Evolutionary conservation across 208 protist genomes (phyloP).

Genomic region (Wallacemonas sp.): DNA sequence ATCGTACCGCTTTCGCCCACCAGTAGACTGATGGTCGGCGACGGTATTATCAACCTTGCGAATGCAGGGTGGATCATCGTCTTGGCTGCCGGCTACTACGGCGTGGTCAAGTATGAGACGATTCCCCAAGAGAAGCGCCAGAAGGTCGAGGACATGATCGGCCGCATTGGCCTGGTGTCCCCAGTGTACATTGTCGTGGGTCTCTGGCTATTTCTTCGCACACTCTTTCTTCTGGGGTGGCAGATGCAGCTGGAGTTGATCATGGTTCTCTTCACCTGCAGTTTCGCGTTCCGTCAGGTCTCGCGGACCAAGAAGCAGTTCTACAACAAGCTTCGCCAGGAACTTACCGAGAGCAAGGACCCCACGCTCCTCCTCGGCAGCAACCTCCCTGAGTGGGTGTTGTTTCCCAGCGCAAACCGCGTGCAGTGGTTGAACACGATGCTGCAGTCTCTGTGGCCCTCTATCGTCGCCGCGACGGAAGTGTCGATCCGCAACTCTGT

Average conservation of each 20-base stretch:
- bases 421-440: constrained; percentile 71
- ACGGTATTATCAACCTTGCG: constrained; percentile 43
- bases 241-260: constrained; percentile 59
- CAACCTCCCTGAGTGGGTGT: constrained; percentile 71
- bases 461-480: constrained; percentile 50
- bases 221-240: constrained; percentile 49
- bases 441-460: constrained; percentile 54
- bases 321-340: constrained; percentile 31
- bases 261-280: constrained; percentile 37
- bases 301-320: constrained; percentile 19
- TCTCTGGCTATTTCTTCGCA: constrained; percentile 42
- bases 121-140: constrained; percentile 26
- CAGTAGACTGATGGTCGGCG: constrained; percentile 17
- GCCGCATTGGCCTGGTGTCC: constrained; percentile 16
- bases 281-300: constrained; percentile 39
- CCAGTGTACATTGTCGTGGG: constrained; percentile 24
- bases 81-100: constrained; percentile 30
- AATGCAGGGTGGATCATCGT: constrained; percentile 44
- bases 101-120: constrained; percentile 14
- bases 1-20: not conserved
- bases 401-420: constrained; percentile 57
- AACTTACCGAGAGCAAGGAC: constrained; percentile 39
- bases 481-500: constrained; percentile 31
- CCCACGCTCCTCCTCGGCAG: constrained; percentile 42
- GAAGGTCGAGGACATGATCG: constrained; percentile 14